Evolutionary conservation across 139 green algal species (phyloP).

Genomic region (Chlorella sp.): DNA sequence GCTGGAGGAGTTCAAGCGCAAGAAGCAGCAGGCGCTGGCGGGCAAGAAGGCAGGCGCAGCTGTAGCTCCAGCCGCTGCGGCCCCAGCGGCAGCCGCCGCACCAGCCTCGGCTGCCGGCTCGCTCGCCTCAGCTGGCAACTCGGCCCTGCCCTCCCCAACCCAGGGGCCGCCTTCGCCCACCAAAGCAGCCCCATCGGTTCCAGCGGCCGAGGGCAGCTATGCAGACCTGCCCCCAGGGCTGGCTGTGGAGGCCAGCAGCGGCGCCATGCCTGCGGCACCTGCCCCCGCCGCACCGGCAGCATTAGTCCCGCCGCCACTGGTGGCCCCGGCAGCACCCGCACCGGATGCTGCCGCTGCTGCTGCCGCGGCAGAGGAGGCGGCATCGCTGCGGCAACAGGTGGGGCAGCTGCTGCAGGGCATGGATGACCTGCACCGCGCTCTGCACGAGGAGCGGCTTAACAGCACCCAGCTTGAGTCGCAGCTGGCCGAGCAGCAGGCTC

Average conservation of each 20-base stretch:
- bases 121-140: background rate
- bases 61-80: too few relatives aligned
- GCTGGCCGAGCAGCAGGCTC: constrained; percentile 19
- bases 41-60: constrained; percentile 17
- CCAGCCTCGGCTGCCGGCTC: too few relatives aligned
- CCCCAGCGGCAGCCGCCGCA: too few relatives aligned
- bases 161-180: background rate
- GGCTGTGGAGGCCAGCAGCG: background rate
- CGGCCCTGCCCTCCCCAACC: background rate
- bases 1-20: constrained; percentile 54
- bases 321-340: background rate
- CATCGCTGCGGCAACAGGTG: constrained; percentile 42
- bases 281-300: background rate
- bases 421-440: constrained; percentile 33
- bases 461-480: constrained; percentile 3
- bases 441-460: constrained; percentile 18
- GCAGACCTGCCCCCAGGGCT: background rate
- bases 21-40: constrained; percentile 44
- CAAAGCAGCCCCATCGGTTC: background rate
- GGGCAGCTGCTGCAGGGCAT: constrained; percentile 13
- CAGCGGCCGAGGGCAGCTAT: background rate
- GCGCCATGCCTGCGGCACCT: background rate
- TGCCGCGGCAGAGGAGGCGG: background rate
- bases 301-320: background rate
- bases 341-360: background rate